Conservation (phyloP, 805 yeast genomes). For the Metschnikowia vanudenii region DNA sequence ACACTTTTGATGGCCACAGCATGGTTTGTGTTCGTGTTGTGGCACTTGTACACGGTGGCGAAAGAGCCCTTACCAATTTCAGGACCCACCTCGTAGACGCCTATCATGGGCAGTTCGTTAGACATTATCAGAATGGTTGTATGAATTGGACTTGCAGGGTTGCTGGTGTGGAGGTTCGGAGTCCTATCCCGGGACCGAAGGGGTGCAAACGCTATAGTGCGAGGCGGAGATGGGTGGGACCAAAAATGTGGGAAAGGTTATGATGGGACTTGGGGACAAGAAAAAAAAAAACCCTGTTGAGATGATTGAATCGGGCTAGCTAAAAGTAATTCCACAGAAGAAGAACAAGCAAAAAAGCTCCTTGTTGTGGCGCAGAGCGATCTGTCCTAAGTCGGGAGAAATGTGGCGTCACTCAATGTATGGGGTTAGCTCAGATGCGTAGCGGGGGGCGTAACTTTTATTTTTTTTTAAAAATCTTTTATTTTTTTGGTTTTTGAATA, state of each 20-base stretch:
- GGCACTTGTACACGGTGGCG: slow-evolving; percentile 92
- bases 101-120: slow-evolving; percentile 21
- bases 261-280: neutral
- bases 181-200: neutral
- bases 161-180: neutral
- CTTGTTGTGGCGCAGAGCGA: slow-evolving; percentile 8
- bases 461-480: neutral
- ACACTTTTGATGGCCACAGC: slow-evolving; percentile 91
- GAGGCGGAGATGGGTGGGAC: too few relatives aligned
- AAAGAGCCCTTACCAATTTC: slow-evolving; percentile 96
- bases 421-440: slow-evolving; percentile 2
- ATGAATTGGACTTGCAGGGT: neutral
- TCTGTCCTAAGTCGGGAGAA: slow-evolving; percentile 1
- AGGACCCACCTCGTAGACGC: slow-evolving; percentile 59
- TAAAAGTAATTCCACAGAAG: neutral
- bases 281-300: neutral
- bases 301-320: neutral
- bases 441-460: neutral
- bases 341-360: neutral
- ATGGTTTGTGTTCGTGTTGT: slow-evolving; percentile 47
- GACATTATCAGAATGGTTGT: neutral
- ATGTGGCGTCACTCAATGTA: slow-evolving; percentile 10
- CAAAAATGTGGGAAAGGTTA: neutral
- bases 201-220: neutral
- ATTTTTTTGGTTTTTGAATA: neutral